phyloP scores from a whole-genome alignment of 306 rosid genomes.

The Aeschynomene evenia region DNA sequence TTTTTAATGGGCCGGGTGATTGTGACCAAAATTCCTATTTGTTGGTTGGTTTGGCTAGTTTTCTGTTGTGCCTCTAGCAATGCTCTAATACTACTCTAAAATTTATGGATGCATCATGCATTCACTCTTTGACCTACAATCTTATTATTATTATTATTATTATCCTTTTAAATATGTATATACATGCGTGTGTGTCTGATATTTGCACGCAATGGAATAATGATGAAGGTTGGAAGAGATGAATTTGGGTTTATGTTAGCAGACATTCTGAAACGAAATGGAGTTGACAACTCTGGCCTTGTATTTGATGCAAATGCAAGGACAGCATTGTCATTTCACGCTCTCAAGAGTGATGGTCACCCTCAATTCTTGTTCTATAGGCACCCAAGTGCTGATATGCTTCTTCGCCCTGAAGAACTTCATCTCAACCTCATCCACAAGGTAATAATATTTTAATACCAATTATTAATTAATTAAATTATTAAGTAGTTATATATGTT shows the following conservation, averaged over 20 bases:
- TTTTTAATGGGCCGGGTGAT: too few species aligned
- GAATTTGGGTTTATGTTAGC: slow-evolving; percentile 40
- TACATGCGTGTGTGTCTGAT: slow-evolving; percentile 30
- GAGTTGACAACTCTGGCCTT: slow-evolving; percentile 40
- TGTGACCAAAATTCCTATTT: too few species aligned
- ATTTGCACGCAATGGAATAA: too few species aligned
- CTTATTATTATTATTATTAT: too few species aligned
- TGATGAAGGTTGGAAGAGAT: slow-evolving; percentile 43
- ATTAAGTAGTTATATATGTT: background rate
- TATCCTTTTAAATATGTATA: too few species aligned
- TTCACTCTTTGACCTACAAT: too few species aligned
- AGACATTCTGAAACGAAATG: slow-evolving; percentile 41
- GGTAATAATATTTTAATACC: slow-evolving; percentile 16
- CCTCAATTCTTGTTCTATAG: slow-evolving; percentile 35
- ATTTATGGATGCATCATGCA: too few species aligned
- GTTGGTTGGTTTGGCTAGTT: too few species aligned
- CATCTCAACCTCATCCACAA: slow-evolving; percentile 23
- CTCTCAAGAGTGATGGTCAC: slow-evolving; percentile 27
- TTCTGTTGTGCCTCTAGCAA: too few species aligned
- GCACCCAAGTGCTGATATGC: slow-evolving; percentile 44
- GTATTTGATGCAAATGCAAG: slow-evolving; percentile 32
- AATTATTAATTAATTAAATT: too few species aligned
- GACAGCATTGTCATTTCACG: slow-evolving; percentile 37
- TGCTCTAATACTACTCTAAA: too few species aligned
- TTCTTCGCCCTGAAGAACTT: slow-evolving; percentile 30